Evolutionary conservation across 306 rosid species (phyloP), one percentile per base, ranked within the genome.

Genomic region (Dalbergia cochinchinensis): DNA sequence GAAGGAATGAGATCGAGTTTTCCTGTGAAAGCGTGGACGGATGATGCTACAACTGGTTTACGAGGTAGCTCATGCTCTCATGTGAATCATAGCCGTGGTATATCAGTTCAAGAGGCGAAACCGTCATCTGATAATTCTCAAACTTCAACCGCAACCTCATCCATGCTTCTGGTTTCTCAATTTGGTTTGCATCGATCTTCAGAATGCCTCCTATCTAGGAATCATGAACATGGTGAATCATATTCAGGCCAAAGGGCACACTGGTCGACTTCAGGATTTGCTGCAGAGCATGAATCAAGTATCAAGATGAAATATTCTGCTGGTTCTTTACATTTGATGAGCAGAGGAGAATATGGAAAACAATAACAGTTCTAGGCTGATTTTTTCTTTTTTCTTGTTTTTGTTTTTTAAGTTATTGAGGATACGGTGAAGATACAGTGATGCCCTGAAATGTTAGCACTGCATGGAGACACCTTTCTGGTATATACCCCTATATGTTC

Each of bases 181-280:
- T 41, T 82, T 26, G 31, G 3, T 26, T 26, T 26, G 31, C 31
- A 26, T 26, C 31, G 31, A 67, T 80, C 87, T 64, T 88, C 92
- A 47, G 85, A 67, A 75, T 6, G 57, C 80, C 37, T 77, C 39
- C 82, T 82, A 73, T 81, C 92, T 70, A 73, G 82, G 51, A 71
- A 85, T 69, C 80, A 41, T 71, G 85, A 86, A 83, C 86, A 79
- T 60, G 79, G 79, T n/a, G n/a, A n/a, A 8, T 71, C 86, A 77
- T 83, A 70, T 66, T 84, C 91, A 55, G 80, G 86, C 61, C 90
- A 90, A 78, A 91, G 77, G 84, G 87, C 91, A 47, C 77, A 88
- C n/a, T 83, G 80, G 41, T 91, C 96, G 3, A 91, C 94, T 26
- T 82, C 87, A 48, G 89, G 94, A 68, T 94, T 92, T 86, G 97